Conservation (phyloP, 805 yeast genomes). For the Vanderwaltozyma tropicalis region DNA sequence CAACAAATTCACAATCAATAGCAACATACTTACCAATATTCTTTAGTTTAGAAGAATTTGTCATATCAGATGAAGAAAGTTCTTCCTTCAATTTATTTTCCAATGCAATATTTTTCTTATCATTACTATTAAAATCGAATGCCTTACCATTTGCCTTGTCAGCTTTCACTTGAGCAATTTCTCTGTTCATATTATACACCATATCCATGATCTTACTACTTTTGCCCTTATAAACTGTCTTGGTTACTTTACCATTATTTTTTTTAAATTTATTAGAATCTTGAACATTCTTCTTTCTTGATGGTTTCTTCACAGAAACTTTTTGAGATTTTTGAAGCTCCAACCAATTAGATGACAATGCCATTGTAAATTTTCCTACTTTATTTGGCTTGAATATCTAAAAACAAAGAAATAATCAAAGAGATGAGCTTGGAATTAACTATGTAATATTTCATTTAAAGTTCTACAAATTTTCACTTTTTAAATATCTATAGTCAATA, state of each 20-base stretch:
- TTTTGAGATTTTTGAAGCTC: slow-evolving; percentile 17
- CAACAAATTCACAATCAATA: slow-evolving; percentile 91
- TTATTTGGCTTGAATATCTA: neutral
- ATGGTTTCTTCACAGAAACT: slow-evolving; percentile 8
- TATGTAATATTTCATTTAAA: too few relatives aligned
- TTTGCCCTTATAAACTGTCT: slow-evolving; percentile 1
- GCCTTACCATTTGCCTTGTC: slow-evolving; percentile 16
- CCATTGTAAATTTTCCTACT: slow-evolving; percentile 14
- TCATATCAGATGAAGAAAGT: neutral
- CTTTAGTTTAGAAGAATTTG: slow-evolving; percentile 21
- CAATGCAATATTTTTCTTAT: neutral
- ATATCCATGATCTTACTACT: slow-evolving; percentile 21
- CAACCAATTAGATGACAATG: slow-evolving; percentile 30
- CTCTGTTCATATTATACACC: slow-evolving; percentile 25
- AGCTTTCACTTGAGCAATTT: slow-evolving; percentile 15
- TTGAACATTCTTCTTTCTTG: slow-evolving; percentile 1
- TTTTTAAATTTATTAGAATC: slow-evolving; percentile 1
- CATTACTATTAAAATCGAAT: slow-evolving; percentile 12
- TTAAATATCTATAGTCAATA: too few relatives aligned
- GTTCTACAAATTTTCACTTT: too few relatives aligned
- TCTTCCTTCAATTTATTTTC: slow-evolving; percentile 1
- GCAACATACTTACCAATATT: slow-evolving; percentile 67
- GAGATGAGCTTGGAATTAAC: too few relatives aligned
- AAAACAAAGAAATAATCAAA: neutral
- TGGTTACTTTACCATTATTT: neutral